Percentiles rank a stretch among this genome's conserved stretches.
These are phyloP conservation scores for Mercurialis annua DNA, from an alignment of 345 rosid genomes.

Conservation along the genomic window DNA sequence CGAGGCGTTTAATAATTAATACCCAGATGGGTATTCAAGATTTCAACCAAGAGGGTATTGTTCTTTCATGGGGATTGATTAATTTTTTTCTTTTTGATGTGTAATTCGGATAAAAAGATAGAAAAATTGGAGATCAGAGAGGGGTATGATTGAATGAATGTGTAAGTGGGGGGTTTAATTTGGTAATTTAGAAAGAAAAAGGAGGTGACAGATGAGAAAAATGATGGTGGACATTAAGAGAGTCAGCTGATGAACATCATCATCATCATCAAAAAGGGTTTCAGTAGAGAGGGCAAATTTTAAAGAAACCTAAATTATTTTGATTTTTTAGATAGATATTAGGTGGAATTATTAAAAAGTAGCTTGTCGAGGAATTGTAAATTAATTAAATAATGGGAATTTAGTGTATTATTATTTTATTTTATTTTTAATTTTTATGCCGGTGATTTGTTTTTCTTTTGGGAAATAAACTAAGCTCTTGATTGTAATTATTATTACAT, in stretches of 20 bases:
- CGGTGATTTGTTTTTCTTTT: slow-evolving; percentile 18
- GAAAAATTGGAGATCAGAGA: background rate
- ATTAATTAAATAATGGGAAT: background rate
- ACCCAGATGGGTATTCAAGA: slow-evolving; percentile 18
- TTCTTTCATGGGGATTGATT: slow-evolving; percentile 2
- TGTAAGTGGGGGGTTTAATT: background rate
- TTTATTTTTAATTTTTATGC: background rate
- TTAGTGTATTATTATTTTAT: background rate
- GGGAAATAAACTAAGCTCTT: no score
- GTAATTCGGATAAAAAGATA: slow-evolving; percentile 2
- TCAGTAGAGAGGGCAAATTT: slow-evolving; percentile 12
- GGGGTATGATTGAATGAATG: slow-evolving; percentile 10
- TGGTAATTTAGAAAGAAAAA: background rate
- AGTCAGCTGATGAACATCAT: slow-evolving; percentile 32
- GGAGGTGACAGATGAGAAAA: background rate
- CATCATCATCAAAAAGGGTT: no score
- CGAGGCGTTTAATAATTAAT: slow-evolving; percentile 3
- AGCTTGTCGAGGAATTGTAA: slow-evolving; percentile 1
- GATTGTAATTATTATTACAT: no score
- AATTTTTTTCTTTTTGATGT: background rate
- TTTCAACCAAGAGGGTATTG: background rate
- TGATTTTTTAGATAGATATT: no score
- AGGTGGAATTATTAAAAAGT: slow-evolving; percentile 23
- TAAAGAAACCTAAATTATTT: no score
- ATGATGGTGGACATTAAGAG: slow-evolving; percentile 22